Base-by-base conservation (phyloP, 2,329 filamentous ascomycete genomes). In the Cordyceps cateniannulata region DNA sequence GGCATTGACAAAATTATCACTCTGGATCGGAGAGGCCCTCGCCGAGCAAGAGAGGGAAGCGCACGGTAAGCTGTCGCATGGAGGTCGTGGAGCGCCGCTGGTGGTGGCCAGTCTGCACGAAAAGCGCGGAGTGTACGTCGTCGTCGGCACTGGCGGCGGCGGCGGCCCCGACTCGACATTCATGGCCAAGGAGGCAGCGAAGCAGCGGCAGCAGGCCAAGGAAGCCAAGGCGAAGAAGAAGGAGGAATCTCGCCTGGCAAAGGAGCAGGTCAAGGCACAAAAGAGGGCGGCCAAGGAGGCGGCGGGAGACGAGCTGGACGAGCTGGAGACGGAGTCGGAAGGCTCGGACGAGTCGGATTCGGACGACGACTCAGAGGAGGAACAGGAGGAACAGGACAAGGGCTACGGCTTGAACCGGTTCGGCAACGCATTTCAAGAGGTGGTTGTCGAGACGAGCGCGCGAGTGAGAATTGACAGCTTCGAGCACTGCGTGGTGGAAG, bases 401-500 rank as follows among this genome's bases (percentile, higher is more conserved):
- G 87, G 88, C 0, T 89, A 90, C 59, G 89, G 93, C 1, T 77
- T 90, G 57, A 99, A 98, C 75, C 85, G 89, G 54, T 99, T 99
- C 69, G 95, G 95, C 8, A 92, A 88, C 68, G 93, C 95, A 3
- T 99, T 99, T 73, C 92, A 97, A 72, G 92, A 96, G 70, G 95
- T 98, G 0, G 90, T 96, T 2, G 85, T 88, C 56, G 91, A 97
- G 78, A 98, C 93, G 18, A 95, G 88, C 62, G 91, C 93, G 0
- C 79, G 93, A 18, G 92, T 98, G 22, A 81, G 92, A 63, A 96
- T 97, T 70, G 95, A 99, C 75, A 96, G 90, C 73, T 99, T 99
- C 69, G 95, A 99, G 75, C 91, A 96, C 72, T 96, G 91, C 69
- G 95, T 98, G 8, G 93, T 98, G 51, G 95, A 99, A 73, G 93